Evolutionary conservation across 805 yeast species (phyloP), one percentile per base, ranked within the genome.

Genomic region (Zygosaccharomyces pseudorouxii): DNA sequence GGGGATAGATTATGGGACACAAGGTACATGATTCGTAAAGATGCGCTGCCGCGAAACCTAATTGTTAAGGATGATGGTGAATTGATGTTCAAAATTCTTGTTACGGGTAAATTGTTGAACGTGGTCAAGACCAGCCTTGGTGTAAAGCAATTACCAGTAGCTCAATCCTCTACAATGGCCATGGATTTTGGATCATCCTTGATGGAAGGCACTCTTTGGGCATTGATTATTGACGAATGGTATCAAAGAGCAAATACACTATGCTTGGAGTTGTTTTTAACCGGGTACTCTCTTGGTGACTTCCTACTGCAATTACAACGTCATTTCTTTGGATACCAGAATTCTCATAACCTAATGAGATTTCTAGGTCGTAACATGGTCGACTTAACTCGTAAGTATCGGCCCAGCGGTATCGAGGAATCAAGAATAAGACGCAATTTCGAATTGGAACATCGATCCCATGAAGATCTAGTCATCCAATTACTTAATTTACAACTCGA

Each of bases 91-190:
- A 84, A 84, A 64, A 75, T 92, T 0, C 69, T 92, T 20, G 71
- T 81, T 44, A 87, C 97, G 0, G 99, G 99, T 1, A 90, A 89
- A 65, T 83, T 83, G 56, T 69, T 89, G 48, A 86, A 88, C 58
- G 82, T 92, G 2, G 72, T 33, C 36, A 69, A 49, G 66, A 67
- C 50, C 63, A 72, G 61, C 52, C 62, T 50, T 31, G 58, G 55
- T 11, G 19, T 59, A 4, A 58, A 56, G 20, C 35, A 43, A 19
- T 18, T 56, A 12, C 57, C 62, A 16, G 10, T 33, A 4, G 14
- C 20, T 2, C 37, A 10, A 4, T 18, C 22, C 3, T 33, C 41
- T 25, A 38, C 41, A 4, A 14, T 22, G 18, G 14, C 29, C 11
- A 22, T 38, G 41, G 27, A 20, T 9, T 25, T 33, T 18, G 37